Evolutionary conservation across 2,329 filamentous ascomycete species (phyloP).

Genomic region (Pseudogymnoascus sp.): DNA sequence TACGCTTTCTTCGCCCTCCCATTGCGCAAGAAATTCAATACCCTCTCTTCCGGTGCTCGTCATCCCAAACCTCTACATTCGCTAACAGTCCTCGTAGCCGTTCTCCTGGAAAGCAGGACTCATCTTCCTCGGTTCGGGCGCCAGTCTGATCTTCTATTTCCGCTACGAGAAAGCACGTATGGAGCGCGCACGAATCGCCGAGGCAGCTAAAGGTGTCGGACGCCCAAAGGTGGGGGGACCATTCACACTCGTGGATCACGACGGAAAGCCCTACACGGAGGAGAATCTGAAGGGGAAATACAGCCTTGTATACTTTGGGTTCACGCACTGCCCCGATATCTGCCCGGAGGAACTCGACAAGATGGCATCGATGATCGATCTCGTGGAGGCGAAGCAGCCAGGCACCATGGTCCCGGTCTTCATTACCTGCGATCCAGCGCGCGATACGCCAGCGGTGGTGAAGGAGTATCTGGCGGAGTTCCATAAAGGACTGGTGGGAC

Average conservation of each 20-base stretch:
- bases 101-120: slow-evolving; percentile 89
- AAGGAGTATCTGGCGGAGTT: slow-evolving; percentile 86
- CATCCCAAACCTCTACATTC: neutral
- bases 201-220: slow-evolving; percentile 87
- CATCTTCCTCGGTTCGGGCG: slow-evolving; percentile 74
- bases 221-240: slow-evolving; percentile 86
- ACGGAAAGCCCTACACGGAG: slow-evolving; percentile 70
- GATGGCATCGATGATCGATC: slow-evolving; percentile 92
- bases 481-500: slow-evolving; percentile 73
- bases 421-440: slow-evolving; percentile 88
- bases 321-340: slow-evolving; percentile 96
- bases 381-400: slow-evolving; percentile 42
- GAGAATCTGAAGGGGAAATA: slow-evolving; percentile 82
- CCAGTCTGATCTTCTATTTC: slow-evolving; percentile 79
- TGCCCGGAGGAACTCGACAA: slow-evolving; percentile 99
- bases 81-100: slow-evolving; percentile 45
- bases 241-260: slow-evolving; percentile 74
- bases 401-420: slow-evolving; percentile 56
- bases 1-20: neutral
- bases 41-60: neutral
- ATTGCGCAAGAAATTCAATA: neutral
- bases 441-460: slow-evolving; percentile 78
- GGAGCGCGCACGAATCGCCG: slow-evolving; percentile 79
- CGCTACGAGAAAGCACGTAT: slow-evolving; percentile 87
- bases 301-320: slow-evolving; percentile 89